phyloP scores from a whole-genome alignment of 495 filamentous ascomycete genomes.

The Penicillium pancosmium region DNA sequence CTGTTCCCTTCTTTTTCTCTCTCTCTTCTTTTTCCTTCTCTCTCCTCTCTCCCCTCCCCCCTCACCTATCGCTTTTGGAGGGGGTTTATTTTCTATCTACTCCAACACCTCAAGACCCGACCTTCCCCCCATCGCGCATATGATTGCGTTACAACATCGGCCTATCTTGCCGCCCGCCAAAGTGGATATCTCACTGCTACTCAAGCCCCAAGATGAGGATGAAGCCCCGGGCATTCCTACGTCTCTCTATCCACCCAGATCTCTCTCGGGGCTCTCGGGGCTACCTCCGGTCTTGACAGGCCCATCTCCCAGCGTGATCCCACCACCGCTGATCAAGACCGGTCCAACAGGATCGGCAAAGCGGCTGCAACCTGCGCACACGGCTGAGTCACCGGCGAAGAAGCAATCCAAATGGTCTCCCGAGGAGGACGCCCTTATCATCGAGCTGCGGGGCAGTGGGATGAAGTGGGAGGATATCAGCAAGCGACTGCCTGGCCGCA shows the following conservation, averaged over 20 bases:
- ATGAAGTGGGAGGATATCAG: slow-evolving; percentile 99
- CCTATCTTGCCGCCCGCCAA: slow-evolving; percentile 60
- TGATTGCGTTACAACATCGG: slow-evolving; percentile 55
- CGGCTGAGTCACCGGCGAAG: slow-evolving; percentile 77
- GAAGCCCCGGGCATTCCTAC: slow-evolving; percentile 60
- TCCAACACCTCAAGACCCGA: neutral
- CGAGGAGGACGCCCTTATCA: slow-evolving; percentile 88
- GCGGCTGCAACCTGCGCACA: slow-evolving; percentile 52
- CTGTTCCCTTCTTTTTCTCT: slow-evolving; percentile 4
- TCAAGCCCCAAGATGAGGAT: slow-evolving; percentile 80
- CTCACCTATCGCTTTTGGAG: neutral
- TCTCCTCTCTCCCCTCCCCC: neutral
- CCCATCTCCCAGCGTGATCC: slow-evolving; percentile 30
- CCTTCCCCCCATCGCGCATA: slow-evolving; percentile 43
- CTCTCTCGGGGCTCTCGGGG: slow-evolving; percentile 48
- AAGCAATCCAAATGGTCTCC: slow-evolving; percentile 96
- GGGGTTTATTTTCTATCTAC: neutral
- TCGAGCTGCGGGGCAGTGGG: slow-evolving; percentile 80
- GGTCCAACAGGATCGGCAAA: slow-evolving; percentile 46
- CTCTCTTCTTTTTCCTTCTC: slow-evolving; percentile 6
- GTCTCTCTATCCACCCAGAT: slow-evolving; percentile 52
- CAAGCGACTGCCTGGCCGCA: slow-evolving; percentile 83
- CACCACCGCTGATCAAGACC: slow-evolving; percentile 37
- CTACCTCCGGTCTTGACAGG: slow-evolving; percentile 39
- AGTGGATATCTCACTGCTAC: slow-evolving; percentile 87